Evolutionary conservation across 1,284 basidiomycete species (phyloP).

Genomic region (Fomitopsis schrenkii): DNA sequence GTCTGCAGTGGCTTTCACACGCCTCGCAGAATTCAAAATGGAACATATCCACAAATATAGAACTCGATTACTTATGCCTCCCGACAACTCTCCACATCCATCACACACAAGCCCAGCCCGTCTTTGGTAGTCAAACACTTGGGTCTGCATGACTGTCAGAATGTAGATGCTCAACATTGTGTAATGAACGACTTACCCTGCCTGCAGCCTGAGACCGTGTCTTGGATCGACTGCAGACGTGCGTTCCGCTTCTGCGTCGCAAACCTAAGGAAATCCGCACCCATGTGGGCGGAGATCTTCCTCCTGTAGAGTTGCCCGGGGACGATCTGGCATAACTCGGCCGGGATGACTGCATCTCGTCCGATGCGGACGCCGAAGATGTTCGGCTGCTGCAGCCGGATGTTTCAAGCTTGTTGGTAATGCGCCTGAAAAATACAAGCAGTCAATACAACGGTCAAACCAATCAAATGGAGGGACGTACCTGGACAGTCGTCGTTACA

Average conservation of each 20-base stretch:
- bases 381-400: conserved; percentile 27
- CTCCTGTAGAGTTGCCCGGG: conserved; percentile 47
- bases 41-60: no score
- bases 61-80: no score
- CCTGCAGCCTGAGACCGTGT: conserved; percentile 27
- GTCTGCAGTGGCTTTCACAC: no score
- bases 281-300: conserved; percentile 35
- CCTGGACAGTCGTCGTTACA: conserved; percentile 28
- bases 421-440: conserved; percentile 31
- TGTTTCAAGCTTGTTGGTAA: conserved; percentile 29
- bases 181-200: conserved; percentile 14
- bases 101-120: no score
- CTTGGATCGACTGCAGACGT: conserved; percentile 31
- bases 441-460: no score
- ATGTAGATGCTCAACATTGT: not conserved
- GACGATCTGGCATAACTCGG: conserved; percentile 42
- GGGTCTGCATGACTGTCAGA: not conserved
- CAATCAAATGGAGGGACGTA: conserved; percentile 10
- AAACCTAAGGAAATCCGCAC: conserved; percentile 37
- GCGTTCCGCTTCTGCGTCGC: conserved; percentile 37
- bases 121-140: conserved; percentile 30
- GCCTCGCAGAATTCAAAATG: no score
- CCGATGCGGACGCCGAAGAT: conserved; percentile 36
- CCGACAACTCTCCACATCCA: no score
- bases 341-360: conserved; percentile 37